phyloP scores from a whole-genome alignment of 768 basidiomycete species.

The Neoboletus magnificus region DNA sequence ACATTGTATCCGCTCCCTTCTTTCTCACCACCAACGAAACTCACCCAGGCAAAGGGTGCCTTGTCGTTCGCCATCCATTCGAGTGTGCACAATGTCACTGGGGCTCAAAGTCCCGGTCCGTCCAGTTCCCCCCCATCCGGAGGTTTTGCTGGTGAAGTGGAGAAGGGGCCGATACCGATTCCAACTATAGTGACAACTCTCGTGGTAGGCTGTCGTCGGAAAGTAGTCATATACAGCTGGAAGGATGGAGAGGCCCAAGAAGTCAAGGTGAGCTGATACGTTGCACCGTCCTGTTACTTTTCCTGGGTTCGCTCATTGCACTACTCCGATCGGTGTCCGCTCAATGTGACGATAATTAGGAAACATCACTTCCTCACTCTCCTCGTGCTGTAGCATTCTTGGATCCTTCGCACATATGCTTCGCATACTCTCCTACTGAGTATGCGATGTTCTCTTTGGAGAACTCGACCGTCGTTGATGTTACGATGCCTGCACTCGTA shows the following conservation, averaged over 20 bases:
- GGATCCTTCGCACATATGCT: conserved; percentile 54
- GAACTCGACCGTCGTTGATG: conserved; percentile 53
- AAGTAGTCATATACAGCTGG: conserved; percentile 83
- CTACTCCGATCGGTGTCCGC: background rate
- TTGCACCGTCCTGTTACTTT: background rate
- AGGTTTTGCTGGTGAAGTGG: conserved; percentile 7
- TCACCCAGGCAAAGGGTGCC: conserved; percentile 75
- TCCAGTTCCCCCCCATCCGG: conserved; percentile 7
- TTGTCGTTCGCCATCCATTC: conserved; percentile 79
- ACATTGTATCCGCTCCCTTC: conserved; percentile 76
- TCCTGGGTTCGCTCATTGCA: background rate
- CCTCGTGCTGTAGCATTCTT: conserved; percentile 83
- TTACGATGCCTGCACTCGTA: conserved; percentile 45
- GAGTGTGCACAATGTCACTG: conserved; percentile 45
- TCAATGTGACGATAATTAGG: conserved; percentile 42
- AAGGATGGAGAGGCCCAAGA: conserved; percentile 79
- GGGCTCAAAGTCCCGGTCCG: conserved; percentile 22
- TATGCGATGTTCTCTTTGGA: conserved; percentile 67
- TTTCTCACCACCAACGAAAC: conserved; percentile 64
- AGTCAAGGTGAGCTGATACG: conserved; percentile 47
- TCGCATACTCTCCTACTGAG: conserved; percentile 72
- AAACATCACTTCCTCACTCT: conserved; percentile 81
- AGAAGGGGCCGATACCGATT: conserved; percentile 41
- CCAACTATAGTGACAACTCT: conserved; percentile 73
- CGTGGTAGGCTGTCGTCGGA: conserved; percentile 81